A percentile compares a stretch with the other conserved stretches of the same genome.
Conservation (phyloP, 2,329 filamentous ascomycete genomes). For the Fusarium metavorans region DNA sequence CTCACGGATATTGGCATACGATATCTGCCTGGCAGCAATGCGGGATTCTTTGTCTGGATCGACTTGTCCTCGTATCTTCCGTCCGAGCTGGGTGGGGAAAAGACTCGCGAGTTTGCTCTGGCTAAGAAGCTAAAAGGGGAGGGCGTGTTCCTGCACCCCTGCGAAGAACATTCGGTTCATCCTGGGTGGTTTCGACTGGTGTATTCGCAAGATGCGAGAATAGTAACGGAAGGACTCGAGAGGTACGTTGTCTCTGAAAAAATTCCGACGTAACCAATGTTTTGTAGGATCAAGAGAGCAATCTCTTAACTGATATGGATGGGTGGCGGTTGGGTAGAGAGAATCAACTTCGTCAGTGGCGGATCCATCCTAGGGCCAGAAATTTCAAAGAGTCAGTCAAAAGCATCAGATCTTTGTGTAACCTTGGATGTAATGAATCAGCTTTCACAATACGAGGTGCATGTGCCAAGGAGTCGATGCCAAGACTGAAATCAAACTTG, state of each 20-base stretch:
- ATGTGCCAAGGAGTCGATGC: constrained; percentile 1
- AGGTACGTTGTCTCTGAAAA: constrained; percentile 42
- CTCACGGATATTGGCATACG: constrained; percentile 57
- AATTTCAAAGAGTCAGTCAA: constrained; percentile 20
- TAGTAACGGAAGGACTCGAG: constrained; percentile 52
- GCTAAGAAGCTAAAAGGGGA: constrained; percentile 56
- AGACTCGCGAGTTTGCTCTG: constrained; percentile 58
- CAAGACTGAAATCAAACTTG: constrained; percentile 29
- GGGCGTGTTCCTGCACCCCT: constrained; percentile 64
- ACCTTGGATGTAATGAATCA: background rate
- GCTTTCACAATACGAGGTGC: background rate
- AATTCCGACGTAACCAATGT: constrained; percentile 7
- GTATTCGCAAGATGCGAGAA: constrained; percentile 56
- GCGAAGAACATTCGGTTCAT: constrained; percentile 58
- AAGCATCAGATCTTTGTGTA: background rate
- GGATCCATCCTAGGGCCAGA: background rate
- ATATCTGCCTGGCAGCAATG: constrained; percentile 61
- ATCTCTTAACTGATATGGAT: constrained; percentile 11
- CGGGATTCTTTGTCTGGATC: constrained; percentile 69
- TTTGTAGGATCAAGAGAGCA: constrained; percentile 24
- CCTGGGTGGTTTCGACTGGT: constrained; percentile 67
- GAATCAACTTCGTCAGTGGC: constrained; percentile 2
- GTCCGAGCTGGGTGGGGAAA: constrained; percentile 40
- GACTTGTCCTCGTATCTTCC: constrained; percentile 61
- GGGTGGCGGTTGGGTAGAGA: background rate